Evolutionary conservation across 2,329 filamentous ascomycete genomes (phyloP), one percentile per base, ranked within the genome.

Genomic region (Blastomyces gilchristii): DNA sequence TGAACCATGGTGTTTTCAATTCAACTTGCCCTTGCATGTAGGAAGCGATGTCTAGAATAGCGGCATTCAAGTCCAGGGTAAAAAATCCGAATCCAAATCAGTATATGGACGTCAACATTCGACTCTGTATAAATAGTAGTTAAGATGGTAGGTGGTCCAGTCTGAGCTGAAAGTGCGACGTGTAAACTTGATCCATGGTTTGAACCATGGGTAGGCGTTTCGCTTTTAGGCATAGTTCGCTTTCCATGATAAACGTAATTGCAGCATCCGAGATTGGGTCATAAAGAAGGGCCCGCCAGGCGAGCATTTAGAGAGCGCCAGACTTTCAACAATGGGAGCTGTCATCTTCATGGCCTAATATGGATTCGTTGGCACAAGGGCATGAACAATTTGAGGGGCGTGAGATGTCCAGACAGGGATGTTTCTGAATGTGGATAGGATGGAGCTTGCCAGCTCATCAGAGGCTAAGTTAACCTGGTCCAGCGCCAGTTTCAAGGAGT

Each of bases 371-470:
- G 37, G 37, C n/a, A 34, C 3, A 56, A 39, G 14, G 14, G 22
- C 34, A 18, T 8, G 7, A 14, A 25, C 34, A 39, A 28, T 59
- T 59, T 59, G 43, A 37, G 22, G 1, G 41, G 39, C 57, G 43
- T 14, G 9, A 34, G 28, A 37, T n/a, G 41, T 37, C n/a, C 18
- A n/a, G 41, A 59, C 57, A 49, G 57, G 57, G 57, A 49, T 59
- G 28, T 47, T 49, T 49, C 57, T 59, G 22, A 59, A 18, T 59
- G 25, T 59, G 57, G 8, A 25, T 25, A 47, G 57, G 25, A 59
- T 59, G 25, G 43, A 59, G 25, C 57, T 49, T 59, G 57, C 57
- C 57, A 59, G 57, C 57, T 49, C 57, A 59, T 59, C 57, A 59
- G 34, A 34, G 37, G 11, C 57, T 34, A 47, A 47, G 57, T 58